These are phyloP conservation scores for Comarum palustre DNA, from an alignment of 306 rosid genomes.

Conservation along the genomic window DNA sequence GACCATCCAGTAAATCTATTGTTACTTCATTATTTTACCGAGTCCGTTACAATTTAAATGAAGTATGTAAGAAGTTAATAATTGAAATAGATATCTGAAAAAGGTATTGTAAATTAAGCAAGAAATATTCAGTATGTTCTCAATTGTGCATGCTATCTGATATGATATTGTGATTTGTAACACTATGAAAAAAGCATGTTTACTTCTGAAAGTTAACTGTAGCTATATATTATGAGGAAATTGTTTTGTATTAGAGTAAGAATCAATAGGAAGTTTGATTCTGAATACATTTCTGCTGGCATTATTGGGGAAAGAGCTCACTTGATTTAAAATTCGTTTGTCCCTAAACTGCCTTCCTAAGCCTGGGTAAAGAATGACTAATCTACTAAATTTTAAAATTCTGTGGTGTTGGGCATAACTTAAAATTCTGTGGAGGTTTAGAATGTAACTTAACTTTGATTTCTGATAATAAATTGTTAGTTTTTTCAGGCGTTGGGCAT, in stretches of 20 bases:
- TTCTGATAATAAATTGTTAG: not conserved
- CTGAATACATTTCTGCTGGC: not conserved
- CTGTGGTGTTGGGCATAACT: no score
- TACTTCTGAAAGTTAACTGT: not conserved
- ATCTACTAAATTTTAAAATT: not conserved
- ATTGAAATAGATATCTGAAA: not conserved
- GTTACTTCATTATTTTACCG: not conserved
- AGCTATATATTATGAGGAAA: not conserved
- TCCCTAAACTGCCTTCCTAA: not conserved
- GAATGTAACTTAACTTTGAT: not conserved
- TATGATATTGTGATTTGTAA: no score
- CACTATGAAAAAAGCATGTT: not conserved
- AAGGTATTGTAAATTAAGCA: not conserved
- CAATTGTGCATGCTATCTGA: not conserved
- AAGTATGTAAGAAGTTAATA: not conserved
- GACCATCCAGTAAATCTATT: not conserved
- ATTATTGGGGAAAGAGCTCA: not conserved
- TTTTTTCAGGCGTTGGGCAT: conserved; percentile 41
- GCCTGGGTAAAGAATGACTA: not conserved
- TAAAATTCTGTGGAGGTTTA: not conserved
- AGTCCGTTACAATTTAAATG: not conserved
- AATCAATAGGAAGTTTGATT: not conserved
- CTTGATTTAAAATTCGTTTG: not conserved
- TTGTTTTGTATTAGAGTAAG: not conserved
- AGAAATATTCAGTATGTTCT: not conserved